Evolutionary conservation across 192 early-diverging fungal genomes (phyloP).

Genomic region (Coemansia sp.): DNA sequence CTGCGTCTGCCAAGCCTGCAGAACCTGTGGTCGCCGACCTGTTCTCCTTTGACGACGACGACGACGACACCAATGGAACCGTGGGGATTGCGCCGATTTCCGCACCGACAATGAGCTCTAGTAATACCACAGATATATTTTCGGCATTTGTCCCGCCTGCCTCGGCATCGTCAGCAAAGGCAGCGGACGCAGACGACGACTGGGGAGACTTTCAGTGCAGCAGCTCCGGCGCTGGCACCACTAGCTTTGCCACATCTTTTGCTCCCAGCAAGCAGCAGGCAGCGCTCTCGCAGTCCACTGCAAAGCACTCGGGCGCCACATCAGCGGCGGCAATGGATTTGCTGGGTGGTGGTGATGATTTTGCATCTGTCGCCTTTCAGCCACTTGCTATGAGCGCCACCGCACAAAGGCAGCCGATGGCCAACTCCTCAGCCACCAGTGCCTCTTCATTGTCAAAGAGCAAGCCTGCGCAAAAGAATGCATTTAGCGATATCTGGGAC

Average conservation of each 20-base stretch:
- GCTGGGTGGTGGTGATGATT: slow-evolving; percentile 25
- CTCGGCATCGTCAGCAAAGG: slow-evolving; percentile 19
- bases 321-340: slow-evolving; percentile 28
- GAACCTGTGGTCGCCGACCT: slow-evolving; percentile 49
- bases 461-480: slow-evolving; percentile 26
- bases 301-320: slow-evolving; percentile 9
- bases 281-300: slow-evolving; percentile 21
- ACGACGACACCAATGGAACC: slow-evolving; percentile 16
- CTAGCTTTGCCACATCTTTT: neutral
- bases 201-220: slow-evolving; percentile 76
- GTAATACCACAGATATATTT: neutral
- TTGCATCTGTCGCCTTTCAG: slow-evolving; percentile 23
- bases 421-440: neutral
- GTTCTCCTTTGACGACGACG: slow-evolving; percentile 53
- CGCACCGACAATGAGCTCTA: slow-evolving; percentile 42
- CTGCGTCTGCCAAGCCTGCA: slow-evolving; percentile 16
- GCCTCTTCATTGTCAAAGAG: neutral
- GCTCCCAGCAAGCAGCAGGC: slow-evolving; percentile 10
- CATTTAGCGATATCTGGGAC: slow-evolving; percentile 70
- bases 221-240: neutral
- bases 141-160: slow-evolving; percentile 18
- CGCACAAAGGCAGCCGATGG: slow-evolving; percentile 1
- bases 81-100: slow-evolving; percentile 24
- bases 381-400: slow-evolving; percentile 15
- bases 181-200: slow-evolving; percentile 61